Evolutionary conservation across 1,284 basidiomycete species (phyloP).

Genomic region (Ganoderma sp.): DNA sequence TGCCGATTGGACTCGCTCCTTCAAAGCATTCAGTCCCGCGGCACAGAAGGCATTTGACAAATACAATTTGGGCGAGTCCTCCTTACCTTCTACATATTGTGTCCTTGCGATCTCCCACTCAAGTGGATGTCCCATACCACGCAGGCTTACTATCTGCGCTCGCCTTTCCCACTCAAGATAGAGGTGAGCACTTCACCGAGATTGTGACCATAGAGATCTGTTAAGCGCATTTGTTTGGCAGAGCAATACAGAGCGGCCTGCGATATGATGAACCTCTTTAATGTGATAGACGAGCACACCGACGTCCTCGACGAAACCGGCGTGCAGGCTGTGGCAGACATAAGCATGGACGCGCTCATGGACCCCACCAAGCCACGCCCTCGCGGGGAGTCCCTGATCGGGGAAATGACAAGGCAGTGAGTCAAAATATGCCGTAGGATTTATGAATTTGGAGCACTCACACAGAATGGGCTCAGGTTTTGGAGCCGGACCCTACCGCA

Average conservation of each 20-base stretch:
- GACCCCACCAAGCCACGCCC: constrained; percentile 27
- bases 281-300: constrained; percentile 38
- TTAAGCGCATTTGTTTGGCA: not conserved
- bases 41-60: constrained; percentile 32
- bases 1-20: constrained; percentile 8
- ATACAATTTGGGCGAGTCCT: constrained; percentile 34
- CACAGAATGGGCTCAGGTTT: constrained; percentile 27
- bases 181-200: constrained; percentile 15
- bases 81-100: no score
- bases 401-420: constrained; percentile 37
- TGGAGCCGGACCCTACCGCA: constrained; percentile 31
- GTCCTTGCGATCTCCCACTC: no score
- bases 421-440: constrained; percentile 1
- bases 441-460: not conserved
- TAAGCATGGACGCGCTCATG: constrained; percentile 36
- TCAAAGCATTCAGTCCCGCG: constrained; percentile 27
- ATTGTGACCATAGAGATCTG: not conserved
- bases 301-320: constrained; percentile 26
- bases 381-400: constrained; percentile 23
- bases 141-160: constrained; percentile 32
- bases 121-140: no score
- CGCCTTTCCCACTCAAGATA: constrained; percentile 21
- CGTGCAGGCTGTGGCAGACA: constrained; percentile 23
- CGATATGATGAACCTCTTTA: constrained; percentile 37
- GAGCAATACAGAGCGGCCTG: constrained; percentile 31